A percentile compares a stretch with the other conserved stretches of the same genome.
Evolutionary conservation across 495 filamentous ascomycete genomes (phyloP).

Genomic region (Aspergillus hancockii): DNA sequence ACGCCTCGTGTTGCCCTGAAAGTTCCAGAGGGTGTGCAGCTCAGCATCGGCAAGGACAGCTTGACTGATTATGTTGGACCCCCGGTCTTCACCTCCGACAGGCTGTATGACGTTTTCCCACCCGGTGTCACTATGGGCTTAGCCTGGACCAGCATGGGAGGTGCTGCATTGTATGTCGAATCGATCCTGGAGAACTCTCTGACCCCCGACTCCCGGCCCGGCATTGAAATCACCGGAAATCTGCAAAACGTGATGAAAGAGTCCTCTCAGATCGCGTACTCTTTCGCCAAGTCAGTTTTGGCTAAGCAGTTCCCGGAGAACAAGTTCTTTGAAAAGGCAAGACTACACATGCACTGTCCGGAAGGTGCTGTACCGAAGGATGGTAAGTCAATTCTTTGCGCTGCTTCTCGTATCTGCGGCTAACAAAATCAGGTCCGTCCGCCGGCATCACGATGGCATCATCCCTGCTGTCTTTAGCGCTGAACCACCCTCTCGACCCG

Average conservation of each 20-base stretch:
- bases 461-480: constrained; percentile 77
- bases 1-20: constrained; percentile 76
- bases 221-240: constrained; percentile 89
- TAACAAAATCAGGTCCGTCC: constrained; percentile 61
- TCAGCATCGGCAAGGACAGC: constrained; percentile 84
- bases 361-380: constrained; percentile 97
- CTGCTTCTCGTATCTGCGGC: constrained; percentile 4
- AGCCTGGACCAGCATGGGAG: constrained; percentile 98
- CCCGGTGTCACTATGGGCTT: constrained; percentile 99
- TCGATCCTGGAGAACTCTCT: constrained; percentile 88
- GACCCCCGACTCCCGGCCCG: constrained; percentile 66
- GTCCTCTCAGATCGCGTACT: constrained; percentile 90
- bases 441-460: constrained; percentile 98
- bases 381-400: constrained; percentile 46
- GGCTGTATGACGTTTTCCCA: constrained; percentile 91
- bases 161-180: constrained; percentile 94
- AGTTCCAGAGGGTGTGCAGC: constrained; percentile 84
- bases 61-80: constrained; percentile 98
- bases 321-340: constrained; percentile 93
- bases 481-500: constrained; percentile 75
- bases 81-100: constrained; percentile 91
- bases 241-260: constrained; percentile 98
- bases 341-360: constrained; percentile 93
- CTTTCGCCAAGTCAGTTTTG: constrained; percentile 88
- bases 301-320: constrained; percentile 84